Conservation (phyloP, 2,329 filamentous ascomycete genomes). For the Didymella arachidicola region DNA sequence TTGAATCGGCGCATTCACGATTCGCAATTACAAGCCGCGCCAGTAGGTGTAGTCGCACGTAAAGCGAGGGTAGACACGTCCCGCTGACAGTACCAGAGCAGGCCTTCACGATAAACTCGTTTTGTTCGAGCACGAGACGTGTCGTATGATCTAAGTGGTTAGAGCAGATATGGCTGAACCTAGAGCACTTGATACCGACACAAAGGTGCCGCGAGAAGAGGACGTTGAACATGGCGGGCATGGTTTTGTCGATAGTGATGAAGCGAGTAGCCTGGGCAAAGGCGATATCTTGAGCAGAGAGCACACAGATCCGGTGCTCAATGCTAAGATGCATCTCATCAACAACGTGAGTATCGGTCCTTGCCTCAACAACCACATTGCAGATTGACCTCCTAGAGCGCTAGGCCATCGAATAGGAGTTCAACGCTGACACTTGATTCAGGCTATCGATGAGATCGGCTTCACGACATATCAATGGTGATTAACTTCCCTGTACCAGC, state of each 20-base stretch:
- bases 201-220: slow-evolving; percentile 14
- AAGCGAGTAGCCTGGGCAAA: slow-evolving; percentile 36
- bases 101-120: neutral
- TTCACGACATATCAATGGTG: slow-evolving; percentile 63
- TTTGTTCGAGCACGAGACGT: neutral
- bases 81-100: neutral
- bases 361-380: neutral
- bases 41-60: neutral
- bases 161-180: slow-evolving; percentile 1
- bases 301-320: slow-evolving; percentile 67
- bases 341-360: slow-evolving; percentile 63
- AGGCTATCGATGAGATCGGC: slow-evolving; percentile 62
- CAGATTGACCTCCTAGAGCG: neutral
- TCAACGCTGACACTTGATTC: neutral
- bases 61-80: neutral
- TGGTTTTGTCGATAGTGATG: slow-evolving; percentile 8
- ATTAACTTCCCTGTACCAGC: neutral
- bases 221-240: slow-evolving; percentile 21
- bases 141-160: neutral
- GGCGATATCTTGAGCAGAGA: slow-evolving; percentile 65
- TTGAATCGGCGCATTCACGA: neutral
- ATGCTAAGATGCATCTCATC: slow-evolving; percentile 72
- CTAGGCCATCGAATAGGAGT: neutral
- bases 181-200: slow-evolving; percentile 6
- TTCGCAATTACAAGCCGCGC: neutral